Base-by-base conservation (phyloP, 768 basidiomycete species). In the Piloderma croceum region DNA sequence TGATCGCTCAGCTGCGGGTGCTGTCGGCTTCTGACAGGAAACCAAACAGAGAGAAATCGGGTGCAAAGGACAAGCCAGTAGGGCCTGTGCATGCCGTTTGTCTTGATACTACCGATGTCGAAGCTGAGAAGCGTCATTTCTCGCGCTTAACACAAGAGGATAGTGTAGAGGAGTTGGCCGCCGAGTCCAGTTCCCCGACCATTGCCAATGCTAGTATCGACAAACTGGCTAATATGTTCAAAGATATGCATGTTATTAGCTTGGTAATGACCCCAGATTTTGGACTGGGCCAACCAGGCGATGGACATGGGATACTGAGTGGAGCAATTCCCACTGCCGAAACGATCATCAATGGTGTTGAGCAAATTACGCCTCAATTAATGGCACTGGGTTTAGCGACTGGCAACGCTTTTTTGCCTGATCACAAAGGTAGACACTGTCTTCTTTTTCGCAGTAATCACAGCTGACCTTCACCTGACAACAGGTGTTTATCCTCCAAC, bases 321-420 rank as follows among this genome's bases (percentile, higher is more conserved):
- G 88, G 88, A 5, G 76, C 86, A 3, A 59, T 90, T 10, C 89
- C 88, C 4, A 87, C 81, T 2, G 73, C 87, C 4, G 77, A 77
- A 60, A 78, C 84, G 0, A 72, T 90, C 21, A 59, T 84, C 15
- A 67, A 76, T 4, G 89, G 88, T 5, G 63, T 87, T 6, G 66
- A 75, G 45, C 70, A 81, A 54, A 73, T 90, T 32, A 88, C 86
- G 0, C 85, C 86, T 0, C 74, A 87, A 50, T 68, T 90, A 24
- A 74, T 90, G 77, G 77, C 81, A 0, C 58, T 90, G 19, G 84
- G 87, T 9, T 89, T 76, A 56, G 83, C 86, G 5, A 83, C 83
- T 4, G 83, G 87, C 17, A 71, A 67, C 49, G 68, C 73, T 2
- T 57, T 89, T 15, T 33, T 70, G 17, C 82, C 85, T 5, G 77